Percentiles rank a stretch among this genome's conserved stretches.
Conservation (phyloP, 257 asterid species). For the Scutellaria minor region DNA sequence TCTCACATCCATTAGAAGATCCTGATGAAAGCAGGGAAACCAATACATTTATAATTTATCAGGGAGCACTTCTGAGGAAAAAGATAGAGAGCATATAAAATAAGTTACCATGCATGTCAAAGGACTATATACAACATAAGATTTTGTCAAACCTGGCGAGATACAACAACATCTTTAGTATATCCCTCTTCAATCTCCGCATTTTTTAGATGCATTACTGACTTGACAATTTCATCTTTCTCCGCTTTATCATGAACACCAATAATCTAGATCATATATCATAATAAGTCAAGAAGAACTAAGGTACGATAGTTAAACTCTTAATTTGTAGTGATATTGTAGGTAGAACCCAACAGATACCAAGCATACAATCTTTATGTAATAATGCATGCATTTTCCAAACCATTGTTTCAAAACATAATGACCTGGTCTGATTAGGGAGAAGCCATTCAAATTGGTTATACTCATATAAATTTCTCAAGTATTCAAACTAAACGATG, state of each 20-base stretch:
- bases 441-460: constrained; percentile 16
- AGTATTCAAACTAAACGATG: constrained; percentile 20
- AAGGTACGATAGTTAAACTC: background rate
- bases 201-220: constrained; percentile 81
- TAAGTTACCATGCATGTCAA: constrained; percentile 28
- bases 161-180: constrained; percentile 78
- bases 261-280: constrained; percentile 62
- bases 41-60: constrained; percentile 26
- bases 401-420: constrained; percentile 8
- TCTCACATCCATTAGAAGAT: constrained; percentile 87
- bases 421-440: constrained; percentile 21
- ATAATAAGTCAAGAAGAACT: constrained; percentile 34
- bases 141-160: constrained; percentile 71
- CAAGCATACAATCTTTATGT: background rate
- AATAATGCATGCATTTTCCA: constrained; percentile 20
- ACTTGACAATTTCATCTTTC: constrained; percentile 95
- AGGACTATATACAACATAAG: constrained; percentile 8
- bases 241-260: constrained; percentile 87
- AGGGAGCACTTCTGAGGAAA: constrained; percentile 18
- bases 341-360: constrained; percentile 14
- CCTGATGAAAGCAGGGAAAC: constrained; percentile 50
- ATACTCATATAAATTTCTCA: constrained; percentile 18
- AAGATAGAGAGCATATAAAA: background rate
- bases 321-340: constrained; percentile 2
- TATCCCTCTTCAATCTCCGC: constrained; percentile 95